Evolutionary conservation across 2,329 filamentous ascomycete genomes (phyloP), one percentile per base, ranked within the genome.

Genomic region (Exophiala oligosperma): DNA sequence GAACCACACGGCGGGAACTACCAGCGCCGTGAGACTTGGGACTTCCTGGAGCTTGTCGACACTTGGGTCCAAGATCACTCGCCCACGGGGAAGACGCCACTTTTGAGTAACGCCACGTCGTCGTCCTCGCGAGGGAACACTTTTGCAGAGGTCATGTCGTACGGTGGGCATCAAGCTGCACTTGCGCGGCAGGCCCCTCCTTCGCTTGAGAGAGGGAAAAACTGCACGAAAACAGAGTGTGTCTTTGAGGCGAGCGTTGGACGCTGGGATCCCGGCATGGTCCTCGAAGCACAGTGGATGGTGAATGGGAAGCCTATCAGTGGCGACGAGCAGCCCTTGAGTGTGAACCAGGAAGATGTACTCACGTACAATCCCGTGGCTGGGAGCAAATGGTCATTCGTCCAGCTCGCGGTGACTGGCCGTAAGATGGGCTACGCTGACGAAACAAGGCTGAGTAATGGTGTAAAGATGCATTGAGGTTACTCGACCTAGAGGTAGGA

Each of bases 1-100:
- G 48, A 60, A 37, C 52, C 52, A 12, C 57, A 60, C 21, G 57
- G 57, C 23, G 57, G 57, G 14, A 51, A 56, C 29, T 60, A 60
- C 29, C 57, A 60, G 35, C 12, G 17, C 6, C 57, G 57, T 4
- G 49, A 52, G 24, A 51, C 49, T 41, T 60, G 57, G 57, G 41
- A 60, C 28, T 60, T 35, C 21, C 47, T 60, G 29, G 52, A 60
- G 37, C 49, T 60, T 12, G 44, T 56, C 17, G 37, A 56, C 26
- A 14, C 9, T 28, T 60, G 57, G 57, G 47, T 60, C 32, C 26
- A 55, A 46, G 57, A 55, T 37, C 57, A 60, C 37, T 46, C 51
- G 11, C 57, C 57, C 9, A 48, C 56, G 7, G 57, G 57, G 28
- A 24, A 28, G 1, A 60, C 57, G 24, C 57, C 57, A 12, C 48